These are phyloP conservation scores for Trichoderma lentiforme DNA, from an alignment of 2,329 filamentous ascomycete genomes.

Conservation along the genomic window DNA sequence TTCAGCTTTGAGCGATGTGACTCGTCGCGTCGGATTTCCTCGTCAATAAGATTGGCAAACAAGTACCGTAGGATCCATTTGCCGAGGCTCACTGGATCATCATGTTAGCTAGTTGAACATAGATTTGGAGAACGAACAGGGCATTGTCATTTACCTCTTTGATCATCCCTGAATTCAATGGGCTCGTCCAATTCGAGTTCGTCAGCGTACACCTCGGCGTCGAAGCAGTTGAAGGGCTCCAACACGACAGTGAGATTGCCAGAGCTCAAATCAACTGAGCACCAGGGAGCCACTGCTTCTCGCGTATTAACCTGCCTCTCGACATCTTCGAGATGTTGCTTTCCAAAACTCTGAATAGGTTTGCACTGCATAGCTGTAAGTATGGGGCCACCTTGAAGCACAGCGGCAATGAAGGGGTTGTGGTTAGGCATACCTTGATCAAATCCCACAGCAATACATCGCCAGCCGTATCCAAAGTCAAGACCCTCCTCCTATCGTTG, in stretches of 20 bases:
- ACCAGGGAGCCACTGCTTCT: conserved; percentile 93
- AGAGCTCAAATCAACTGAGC: conserved; percentile 88
- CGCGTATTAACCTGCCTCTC: conserved; percentile 80
- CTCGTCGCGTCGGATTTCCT: conserved; percentile 82
- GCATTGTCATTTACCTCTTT: conserved; percentile 65
- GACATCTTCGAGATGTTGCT: conserved; percentile 89
- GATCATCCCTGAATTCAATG: conserved; percentile 85
- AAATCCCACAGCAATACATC: conserved; percentile 96
- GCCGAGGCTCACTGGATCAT: conserved; percentile 76
- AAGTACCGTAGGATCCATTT: conserved; percentile 95
- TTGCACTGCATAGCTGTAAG: conserved; percentile 58
- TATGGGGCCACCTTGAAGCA: too few species aligned
- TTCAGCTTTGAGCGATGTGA: conserved; percentile 67
- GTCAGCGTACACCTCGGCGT: conserved; percentile 95
- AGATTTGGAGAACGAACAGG: neutral
- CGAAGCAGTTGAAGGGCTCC: conserved; percentile 94
- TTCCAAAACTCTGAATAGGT: conserved; percentile 88
- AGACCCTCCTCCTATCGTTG: conserved; percentile 82
- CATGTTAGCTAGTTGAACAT: conserved; percentile 24
- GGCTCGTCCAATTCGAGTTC: conserved; percentile 71
- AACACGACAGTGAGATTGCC: conserved; percentile 86
- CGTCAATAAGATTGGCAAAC: conserved; percentile 83
- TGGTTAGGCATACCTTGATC: conserved; percentile 58
- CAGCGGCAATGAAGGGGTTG: neutral
- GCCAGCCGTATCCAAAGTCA: conserved; percentile 91